phyloP scores from a whole-genome alignment of 208 protist genomes.

The Trypanosoma congolense region DNA sequence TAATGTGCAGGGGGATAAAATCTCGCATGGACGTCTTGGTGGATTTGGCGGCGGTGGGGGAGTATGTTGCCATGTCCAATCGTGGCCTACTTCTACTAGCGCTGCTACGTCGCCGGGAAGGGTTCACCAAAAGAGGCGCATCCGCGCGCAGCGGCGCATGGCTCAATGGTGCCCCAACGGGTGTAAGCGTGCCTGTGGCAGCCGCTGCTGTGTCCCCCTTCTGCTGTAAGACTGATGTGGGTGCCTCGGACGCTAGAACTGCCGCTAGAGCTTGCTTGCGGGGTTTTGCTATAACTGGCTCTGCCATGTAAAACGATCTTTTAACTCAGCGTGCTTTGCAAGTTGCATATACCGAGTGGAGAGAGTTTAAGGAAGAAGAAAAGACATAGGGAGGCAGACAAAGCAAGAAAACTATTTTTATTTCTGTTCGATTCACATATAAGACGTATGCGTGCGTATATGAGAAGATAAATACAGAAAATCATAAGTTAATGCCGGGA shows the following conservation, averaged over 20 bases:
- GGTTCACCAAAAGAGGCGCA: constrained; percentile 4
- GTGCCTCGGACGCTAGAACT: background rate
- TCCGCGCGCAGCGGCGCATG: background rate
- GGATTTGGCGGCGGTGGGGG: background rate
- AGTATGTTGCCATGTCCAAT: background rate
- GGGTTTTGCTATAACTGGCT: constrained; percentile 15
- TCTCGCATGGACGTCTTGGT: background rate
- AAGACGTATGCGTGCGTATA: background rate
- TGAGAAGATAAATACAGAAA: background rate
- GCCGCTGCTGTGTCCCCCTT: background rate
- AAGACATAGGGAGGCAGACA: background rate
- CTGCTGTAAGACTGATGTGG: background rate
- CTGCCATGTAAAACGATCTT: constrained; percentile 9
- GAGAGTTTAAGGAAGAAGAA: background rate
- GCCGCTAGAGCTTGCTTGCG: background rate
- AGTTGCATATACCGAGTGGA: background rate
- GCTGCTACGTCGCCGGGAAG: constrained; percentile 7
- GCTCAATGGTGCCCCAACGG: background rate
- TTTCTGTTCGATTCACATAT: too few relatives aligned
- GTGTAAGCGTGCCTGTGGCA: background rate
- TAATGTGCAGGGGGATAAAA: background rate
- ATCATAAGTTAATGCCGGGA: too few relatives aligned
- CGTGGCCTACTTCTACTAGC: background rate
- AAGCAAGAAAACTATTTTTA: background rate
- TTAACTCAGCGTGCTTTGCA: background rate